Base-by-base conservation (phyloP, 2,329 filamentous ascomycete genomes). In the Pyrenochaeta sp. region DNA sequence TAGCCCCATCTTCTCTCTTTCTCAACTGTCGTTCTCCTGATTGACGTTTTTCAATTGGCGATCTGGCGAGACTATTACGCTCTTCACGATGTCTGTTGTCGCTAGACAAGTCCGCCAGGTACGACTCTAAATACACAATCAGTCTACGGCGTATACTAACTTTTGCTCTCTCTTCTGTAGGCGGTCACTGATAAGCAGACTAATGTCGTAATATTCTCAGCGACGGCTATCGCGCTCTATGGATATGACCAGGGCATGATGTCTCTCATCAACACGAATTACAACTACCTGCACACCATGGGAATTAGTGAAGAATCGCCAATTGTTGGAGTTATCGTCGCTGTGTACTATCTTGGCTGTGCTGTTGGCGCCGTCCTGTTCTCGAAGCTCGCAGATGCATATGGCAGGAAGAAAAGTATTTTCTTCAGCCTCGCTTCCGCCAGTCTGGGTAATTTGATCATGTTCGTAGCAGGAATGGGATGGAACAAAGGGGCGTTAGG, bases 331-430 rank as follows among this genome's bases (percentile, higher is more conserved):
- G 77, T 86, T 49, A 84, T 87, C 48, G 84, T 87, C 14, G 82
- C 83, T 2, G 78, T 87, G 27, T 87, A 87, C 75, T 87, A 87
- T 60, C 79, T 87, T 5, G 84, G 85, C n/a, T 87, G 84, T 60
- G 78, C 84, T 3, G 69, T 83, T 2, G 85, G 85, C 12, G 83
- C 84, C 2, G 80, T 87, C 1, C 58, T 85, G 17, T 85, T 85
- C 56, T 85, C 81, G n/a, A 79, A 75, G 63, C 73, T 83, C 18
- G 83, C 84, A 5, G 84, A 87, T 59, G 74, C 67, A 39, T 76
- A 77, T 44, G 85, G 85, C 7, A 77, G 85, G 10, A 86, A 85
- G 66, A 78, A 78, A 30, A 79, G 79, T 15, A 84, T 88, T 36
- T 84, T 85, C 57, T 74, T 75, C 9, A 86, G 83, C 61, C 75